These are phyloP conservation scores for Annona cherimola DNA, from an alignment of 164 flowering plant genomes.

Conservation along the genomic window DNA sequence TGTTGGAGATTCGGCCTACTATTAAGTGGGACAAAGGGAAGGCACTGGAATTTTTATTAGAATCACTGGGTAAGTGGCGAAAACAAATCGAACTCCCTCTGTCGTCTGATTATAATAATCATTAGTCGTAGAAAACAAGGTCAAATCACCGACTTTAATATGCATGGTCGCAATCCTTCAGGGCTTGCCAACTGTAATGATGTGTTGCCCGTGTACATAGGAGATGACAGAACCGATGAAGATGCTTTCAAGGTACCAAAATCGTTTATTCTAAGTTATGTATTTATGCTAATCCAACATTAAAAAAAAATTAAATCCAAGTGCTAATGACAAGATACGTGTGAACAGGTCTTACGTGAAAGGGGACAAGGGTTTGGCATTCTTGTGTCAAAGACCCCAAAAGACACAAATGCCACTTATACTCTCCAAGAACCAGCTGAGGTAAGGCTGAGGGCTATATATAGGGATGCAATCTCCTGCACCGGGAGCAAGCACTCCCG, in stretches of 20 bases:
- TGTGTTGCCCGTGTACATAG: slow-evolving; percentile 80
- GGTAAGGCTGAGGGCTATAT: slow-evolving; percentile 26
- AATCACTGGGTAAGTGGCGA: slow-evolving; percentile 52
- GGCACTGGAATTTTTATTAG: slow-evolving; percentile 86
- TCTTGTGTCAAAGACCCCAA: slow-evolving; percentile 76
- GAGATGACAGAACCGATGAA: slow-evolving; percentile 94
- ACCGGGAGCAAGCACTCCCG: too few species aligned
- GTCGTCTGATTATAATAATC: background rate
- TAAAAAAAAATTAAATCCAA: background rate
- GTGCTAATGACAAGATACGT: background rate
- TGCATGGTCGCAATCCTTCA: slow-evolving; percentile 10
- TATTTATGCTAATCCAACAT: too few species aligned
- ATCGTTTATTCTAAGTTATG: background rate
- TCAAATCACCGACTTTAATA: background rate
- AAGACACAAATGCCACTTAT: slow-evolving; percentile 83
- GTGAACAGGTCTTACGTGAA: slow-evolving; percentile 44
- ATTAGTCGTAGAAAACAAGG: background rate
- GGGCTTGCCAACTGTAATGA: slow-evolving; percentile 61
- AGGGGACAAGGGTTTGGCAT: slow-evolving; percentile 91
- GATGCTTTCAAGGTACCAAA: slow-evolving; percentile 86
- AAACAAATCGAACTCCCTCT: background rate
- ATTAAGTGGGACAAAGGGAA: slow-evolving; percentile 99
- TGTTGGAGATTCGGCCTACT: slow-evolving; percentile 83
- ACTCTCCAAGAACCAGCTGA: slow-evolving; percentile 84
- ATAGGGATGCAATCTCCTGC: too few species aligned